Percentiles rank a stretch among this genome's conserved stretches.
Evolutionary conservation across 1,284 basidiomycete species (phyloP).

Genomic region (Meripilus lineatus): DNA sequence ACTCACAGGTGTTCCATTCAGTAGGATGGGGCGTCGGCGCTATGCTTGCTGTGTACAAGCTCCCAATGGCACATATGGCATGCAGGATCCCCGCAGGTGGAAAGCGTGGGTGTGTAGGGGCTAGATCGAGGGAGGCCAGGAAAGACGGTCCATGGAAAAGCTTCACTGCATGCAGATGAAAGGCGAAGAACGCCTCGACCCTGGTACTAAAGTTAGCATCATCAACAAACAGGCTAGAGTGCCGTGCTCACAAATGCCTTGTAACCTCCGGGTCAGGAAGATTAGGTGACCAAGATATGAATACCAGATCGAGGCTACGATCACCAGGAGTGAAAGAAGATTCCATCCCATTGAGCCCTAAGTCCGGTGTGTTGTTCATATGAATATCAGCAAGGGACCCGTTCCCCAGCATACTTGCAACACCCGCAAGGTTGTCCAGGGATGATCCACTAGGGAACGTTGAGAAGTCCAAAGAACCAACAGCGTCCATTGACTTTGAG

Average conservation of each 20-base stretch:
- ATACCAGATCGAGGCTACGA: conserved; percentile 28
- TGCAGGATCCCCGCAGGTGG: conserved; percentile 65
- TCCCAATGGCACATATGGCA: conserved; percentile 71
- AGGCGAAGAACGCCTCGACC: conserved; percentile 68
- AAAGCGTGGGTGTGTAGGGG: conserved; percentile 66
- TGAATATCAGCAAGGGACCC: not conserved
- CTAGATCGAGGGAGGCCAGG: conserved; percentile 55
- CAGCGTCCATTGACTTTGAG: not conserved
- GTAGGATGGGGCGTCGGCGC: conserved; percentile 42
- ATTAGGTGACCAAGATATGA: conserved; percentile 58
- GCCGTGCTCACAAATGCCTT: conserved; percentile 46
- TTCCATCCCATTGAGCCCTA: not conserved
- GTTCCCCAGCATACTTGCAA: conserved; percentile 12
- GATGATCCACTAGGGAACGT: conserved; percentile 11
- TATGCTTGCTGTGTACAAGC: conserved; percentile 57
- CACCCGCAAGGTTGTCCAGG: conserved; percentile 18
- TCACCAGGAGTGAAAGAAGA: not conserved
- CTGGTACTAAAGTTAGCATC: conserved; percentile 28
- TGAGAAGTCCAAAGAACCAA: conserved; percentile 2
- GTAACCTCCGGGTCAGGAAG: conserved; percentile 57
- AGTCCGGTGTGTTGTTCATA: not conserved
- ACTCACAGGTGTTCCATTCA: conserved; percentile 2
- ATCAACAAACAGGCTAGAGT: conserved; percentile 3
- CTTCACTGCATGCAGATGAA: conserved; percentile 62
- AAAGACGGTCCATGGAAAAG: conserved; percentile 65